phyloP scores from a whole-genome alignment of 768 basidiomycete genomes.

The Mycena polygramma region DNA sequence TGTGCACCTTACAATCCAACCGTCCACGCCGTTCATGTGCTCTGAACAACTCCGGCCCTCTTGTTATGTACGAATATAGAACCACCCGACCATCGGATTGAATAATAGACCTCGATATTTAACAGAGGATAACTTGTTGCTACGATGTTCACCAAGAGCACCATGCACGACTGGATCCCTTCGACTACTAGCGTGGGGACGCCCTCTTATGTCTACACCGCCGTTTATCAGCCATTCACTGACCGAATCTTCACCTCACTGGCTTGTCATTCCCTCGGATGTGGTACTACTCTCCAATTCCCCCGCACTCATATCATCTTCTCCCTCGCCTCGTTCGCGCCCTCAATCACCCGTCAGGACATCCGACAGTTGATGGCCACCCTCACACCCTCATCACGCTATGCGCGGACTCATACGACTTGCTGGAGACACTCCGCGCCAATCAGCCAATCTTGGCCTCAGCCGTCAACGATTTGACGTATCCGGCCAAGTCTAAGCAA shows the following conservation, averaged over 20 bases:
- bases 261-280: not conserved
- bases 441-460: not conserved
- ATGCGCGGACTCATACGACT: not conserved
- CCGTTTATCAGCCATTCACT: not conserved
- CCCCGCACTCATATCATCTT: conserved; percentile 13
- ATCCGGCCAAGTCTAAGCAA: not conserved
- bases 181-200: not conserved
- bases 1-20: too few species aligned
- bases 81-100: too few species aligned
- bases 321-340: conserved; percentile 4
- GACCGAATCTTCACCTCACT: conserved; percentile 8
- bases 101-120: too few species aligned
- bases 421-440: not conserved
- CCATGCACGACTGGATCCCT: conserved; percentile 22
- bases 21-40: too few species aligned
- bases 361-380: conserved; percentile 1
- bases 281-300: conserved; percentile 8
- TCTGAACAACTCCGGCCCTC: too few species aligned
- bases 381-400: not conserved
- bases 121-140: too few species aligned
- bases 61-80: too few species aligned
- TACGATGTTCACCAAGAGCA: conserved; percentile 15
- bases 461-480: not conserved
- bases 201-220: conserved; percentile 11
- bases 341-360: not conserved